Conservation (phyloP, 164 flowering plant species). For the Chimonanthus salicifolius region DNA sequence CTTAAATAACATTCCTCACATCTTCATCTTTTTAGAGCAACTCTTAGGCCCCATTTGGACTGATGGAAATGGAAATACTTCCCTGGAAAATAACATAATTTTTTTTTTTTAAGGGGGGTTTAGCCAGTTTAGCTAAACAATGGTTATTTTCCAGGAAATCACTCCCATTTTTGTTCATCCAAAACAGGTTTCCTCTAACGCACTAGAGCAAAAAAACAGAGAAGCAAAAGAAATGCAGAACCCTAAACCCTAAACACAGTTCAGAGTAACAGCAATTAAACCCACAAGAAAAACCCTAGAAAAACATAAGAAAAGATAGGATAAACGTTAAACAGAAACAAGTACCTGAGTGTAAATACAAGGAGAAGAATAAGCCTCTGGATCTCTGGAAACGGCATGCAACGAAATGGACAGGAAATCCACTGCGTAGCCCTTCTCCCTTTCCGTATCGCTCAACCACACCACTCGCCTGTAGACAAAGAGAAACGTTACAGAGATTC, state of each 20-base stretch:
- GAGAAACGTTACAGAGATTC: neutral
- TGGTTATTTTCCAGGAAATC: too few species aligned
- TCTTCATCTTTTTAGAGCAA: too few species aligned
- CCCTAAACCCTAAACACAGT: neutral
- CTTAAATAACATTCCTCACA: too few species aligned
- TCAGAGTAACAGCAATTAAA: neutral
- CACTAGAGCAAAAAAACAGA: neutral
- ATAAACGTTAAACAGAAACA: neutral
- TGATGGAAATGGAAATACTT: too few species aligned
- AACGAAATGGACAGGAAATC: conserved; percentile 77
- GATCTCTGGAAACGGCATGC: conserved; percentile 87
- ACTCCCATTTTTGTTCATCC: too few species aligned
- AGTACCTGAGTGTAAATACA: conserved; percentile 84
- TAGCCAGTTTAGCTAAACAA: too few species aligned
- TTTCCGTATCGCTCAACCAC: conserved; percentile 80
- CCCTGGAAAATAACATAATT: too few species aligned
- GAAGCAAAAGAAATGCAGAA: neutral
- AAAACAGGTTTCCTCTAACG: too few species aligned
- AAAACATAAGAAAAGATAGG: neutral
- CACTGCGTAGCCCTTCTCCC: conserved; percentile 66
- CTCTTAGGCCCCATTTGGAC: too few species aligned
- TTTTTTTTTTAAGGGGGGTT: too few species aligned
- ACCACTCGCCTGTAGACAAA: conserved; percentile 49
- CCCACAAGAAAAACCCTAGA: neutral
- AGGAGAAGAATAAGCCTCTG: conserved; percentile 76